These are phyloP conservation scores for Blastobotrys ciferrii DNA, from an alignment of 1,139 yeast genomes.

Conservation along the genomic window DNA sequence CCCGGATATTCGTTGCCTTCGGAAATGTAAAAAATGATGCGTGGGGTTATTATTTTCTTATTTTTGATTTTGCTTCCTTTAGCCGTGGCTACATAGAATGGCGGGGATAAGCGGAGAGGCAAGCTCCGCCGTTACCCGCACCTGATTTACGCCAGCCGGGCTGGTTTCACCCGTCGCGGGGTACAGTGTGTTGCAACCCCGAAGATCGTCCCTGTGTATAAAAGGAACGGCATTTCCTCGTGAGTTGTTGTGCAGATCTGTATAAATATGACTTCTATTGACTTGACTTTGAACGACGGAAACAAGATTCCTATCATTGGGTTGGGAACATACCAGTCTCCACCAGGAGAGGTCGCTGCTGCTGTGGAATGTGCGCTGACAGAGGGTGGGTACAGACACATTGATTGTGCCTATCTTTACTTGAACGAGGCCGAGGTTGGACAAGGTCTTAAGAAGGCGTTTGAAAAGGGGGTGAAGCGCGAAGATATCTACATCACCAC, in stretches of 20 bases:
- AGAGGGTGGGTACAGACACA: constrained; percentile 50
- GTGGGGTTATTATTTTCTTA: too few relatives aligned
- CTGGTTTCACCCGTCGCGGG: not conserved
- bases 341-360: constrained; percentile 41
- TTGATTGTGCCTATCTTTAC: constrained; percentile 59
- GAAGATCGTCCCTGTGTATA: not conserved
- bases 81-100: too few relatives aligned
- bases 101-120: too few relatives aligned
- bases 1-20: too few relatives aligned
- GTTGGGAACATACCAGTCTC: constrained; percentile 55
- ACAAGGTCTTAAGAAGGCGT: constrained; percentile 56
- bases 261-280: constrained; percentile 10
- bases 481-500: constrained; percentile 55
- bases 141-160: too few relatives aligned
- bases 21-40: too few relatives aligned
- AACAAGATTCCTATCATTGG: constrained; percentile 54
- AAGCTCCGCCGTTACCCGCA: too few relatives aligned
- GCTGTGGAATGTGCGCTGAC: constrained; percentile 48
- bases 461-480: constrained; percentile 47
- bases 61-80: too few relatives aligned
- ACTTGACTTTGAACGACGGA: constrained; percentile 33
- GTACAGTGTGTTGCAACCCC: too few relatives aligned
- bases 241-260: not conserved
- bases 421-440: constrained; percentile 57
- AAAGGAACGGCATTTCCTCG: not conserved